Percentiles rank a stretch among this genome's conserved stretches.
Conservation (phyloP, 1,284 basidiomycete species). For the Pisolithus thermaeus region DNA sequence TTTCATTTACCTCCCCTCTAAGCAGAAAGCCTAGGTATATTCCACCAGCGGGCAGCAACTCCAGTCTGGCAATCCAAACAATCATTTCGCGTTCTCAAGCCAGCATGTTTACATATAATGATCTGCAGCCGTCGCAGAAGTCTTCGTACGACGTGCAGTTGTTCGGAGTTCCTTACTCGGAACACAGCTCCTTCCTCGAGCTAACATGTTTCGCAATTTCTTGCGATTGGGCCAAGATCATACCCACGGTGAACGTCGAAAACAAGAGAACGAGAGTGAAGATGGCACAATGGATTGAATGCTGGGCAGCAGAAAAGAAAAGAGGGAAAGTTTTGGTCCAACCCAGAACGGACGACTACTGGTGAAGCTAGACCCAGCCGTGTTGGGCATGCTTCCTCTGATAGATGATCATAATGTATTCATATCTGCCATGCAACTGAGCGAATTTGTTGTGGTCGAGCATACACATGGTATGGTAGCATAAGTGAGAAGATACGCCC, state of each 20-base stretch:
- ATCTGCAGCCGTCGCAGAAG: slow-evolving; percentile 68
- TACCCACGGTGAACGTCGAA: slow-evolving; percentile 94
- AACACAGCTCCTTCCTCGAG: slow-evolving; percentile 94
- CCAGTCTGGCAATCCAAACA: slow-evolving; percentile 54
- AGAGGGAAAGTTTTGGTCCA: slow-evolving; percentile 49
- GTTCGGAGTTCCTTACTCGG: slow-evolving; percentile 91
- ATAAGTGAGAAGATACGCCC: slow-evolving; percentile 23
- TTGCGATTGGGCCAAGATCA: slow-evolving; percentile 77
- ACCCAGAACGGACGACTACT: slow-evolving; percentile 61
- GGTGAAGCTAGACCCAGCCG: slow-evolving; percentile 37
- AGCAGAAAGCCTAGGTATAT: slow-evolving; percentile 49
- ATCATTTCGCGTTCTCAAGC: slow-evolving; percentile 66
- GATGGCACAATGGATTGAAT: slow-evolving; percentile 83
- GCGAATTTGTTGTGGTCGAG: slow-evolving; percentile 16
- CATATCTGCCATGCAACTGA: slow-evolving; percentile 13
- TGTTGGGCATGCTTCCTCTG: neutral
- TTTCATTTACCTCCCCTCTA: neutral
- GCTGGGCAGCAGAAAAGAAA: slow-evolving; percentile 80
- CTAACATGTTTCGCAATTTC: slow-evolving; percentile 91
- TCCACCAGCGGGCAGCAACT: slow-evolving; percentile 62
- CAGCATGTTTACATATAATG: slow-evolving; percentile 58
- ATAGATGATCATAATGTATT: slow-evolving; percentile 6
- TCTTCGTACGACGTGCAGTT: slow-evolving; percentile 68
- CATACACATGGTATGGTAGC: slow-evolving; percentile 12
- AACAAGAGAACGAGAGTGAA: slow-evolving; percentile 72